Conservation (phyloP, 1,284 basidiomycete species). For the Chalciporus piperatoides region DNA sequence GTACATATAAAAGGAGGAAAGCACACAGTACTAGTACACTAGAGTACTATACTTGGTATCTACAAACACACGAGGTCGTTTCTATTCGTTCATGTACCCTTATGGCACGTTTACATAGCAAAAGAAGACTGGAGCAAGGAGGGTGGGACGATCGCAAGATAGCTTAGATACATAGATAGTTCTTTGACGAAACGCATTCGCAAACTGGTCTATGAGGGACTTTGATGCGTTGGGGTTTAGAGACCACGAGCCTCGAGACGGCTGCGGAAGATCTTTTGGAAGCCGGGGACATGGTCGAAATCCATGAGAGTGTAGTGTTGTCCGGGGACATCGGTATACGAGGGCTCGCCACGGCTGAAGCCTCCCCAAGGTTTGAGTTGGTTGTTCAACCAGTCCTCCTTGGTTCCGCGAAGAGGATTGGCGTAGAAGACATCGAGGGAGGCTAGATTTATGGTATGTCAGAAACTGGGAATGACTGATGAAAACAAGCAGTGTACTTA, state of each 20-base stretch:
- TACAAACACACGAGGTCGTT: not conserved
- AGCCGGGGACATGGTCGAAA: slow-evolving; percentile 32
- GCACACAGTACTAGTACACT: not conserved
- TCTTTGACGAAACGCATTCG: not conserved
- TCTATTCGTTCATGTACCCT: not conserved
- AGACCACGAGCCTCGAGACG: slow-evolving; percentile 31
- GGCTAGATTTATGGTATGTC: slow-evolving; percentile 9
- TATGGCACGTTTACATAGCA: not conserved
- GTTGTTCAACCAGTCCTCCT: slow-evolving; percentile 34
- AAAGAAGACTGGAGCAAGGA: not conserved
- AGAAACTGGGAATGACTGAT: not conserved
- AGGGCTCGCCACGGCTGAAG: slow-evolving; percentile 25
- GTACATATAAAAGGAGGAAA: not conserved
- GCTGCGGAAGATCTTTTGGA: slow-evolving; percentile 33
- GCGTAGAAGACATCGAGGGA: slow-evolving; percentile 30
- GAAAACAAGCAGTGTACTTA: slow-evolving; percentile 12
- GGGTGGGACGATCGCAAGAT: not conserved
- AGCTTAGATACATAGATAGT: not conserved
- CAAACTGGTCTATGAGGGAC: not conserved
- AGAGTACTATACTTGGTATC: not conserved
- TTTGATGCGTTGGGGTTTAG: not conserved
- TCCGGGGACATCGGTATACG: slow-evolving; percentile 31
- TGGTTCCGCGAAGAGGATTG: slow-evolving; percentile 29
- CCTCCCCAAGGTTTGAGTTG: slow-evolving; percentile 33
- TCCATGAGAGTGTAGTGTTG: slow-evolving; percentile 35